phyloP scores from a whole-genome alignment of 1,284 basidiomycete species.

The Trichosporon inkin region DNA sequence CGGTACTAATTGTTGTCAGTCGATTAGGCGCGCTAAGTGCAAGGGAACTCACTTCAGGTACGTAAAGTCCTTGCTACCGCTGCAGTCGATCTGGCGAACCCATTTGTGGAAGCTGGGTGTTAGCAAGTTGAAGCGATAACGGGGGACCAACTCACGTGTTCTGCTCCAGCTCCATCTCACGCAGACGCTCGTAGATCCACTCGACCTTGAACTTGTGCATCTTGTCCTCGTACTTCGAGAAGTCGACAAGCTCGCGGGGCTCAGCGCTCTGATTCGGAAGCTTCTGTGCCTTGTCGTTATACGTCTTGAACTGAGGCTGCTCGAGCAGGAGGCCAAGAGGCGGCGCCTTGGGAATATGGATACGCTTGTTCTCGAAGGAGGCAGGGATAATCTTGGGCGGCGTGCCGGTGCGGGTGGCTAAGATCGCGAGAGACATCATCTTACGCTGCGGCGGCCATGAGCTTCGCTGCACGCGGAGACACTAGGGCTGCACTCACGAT shows the following conservation, averaged over 20 bases:
- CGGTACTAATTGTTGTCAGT: constrained; percentile 53
- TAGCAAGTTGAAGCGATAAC: background rate
- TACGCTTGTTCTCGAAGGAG: constrained; percentile 58
- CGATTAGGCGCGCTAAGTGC: constrained; percentile 33
- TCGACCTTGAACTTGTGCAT: constrained; percentile 77
- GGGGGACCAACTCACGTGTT: constrained; percentile 60
- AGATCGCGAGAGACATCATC: constrained; percentile 87
- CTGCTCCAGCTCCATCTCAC: constrained; percentile 71
- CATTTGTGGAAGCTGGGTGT: constrained; percentile 44
- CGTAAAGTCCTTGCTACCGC: constrained; percentile 25
- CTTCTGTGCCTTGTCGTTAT: constrained; percentile 55
- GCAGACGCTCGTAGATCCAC: constrained; percentile 78
- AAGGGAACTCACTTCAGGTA: constrained; percentile 41
- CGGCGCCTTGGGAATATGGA: constrained; percentile 93
- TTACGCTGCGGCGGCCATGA: constrained; percentile 65
- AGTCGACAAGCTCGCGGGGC: constrained; percentile 58
- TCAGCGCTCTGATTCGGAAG: constrained; percentile 17
- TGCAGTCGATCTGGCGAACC: constrained; percentile 45
- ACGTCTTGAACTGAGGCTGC: constrained; percentile 67
- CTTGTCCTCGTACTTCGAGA: constrained; percentile 59
- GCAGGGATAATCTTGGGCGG: constrained; percentile 65
- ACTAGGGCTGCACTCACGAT: constrained; percentile 49
- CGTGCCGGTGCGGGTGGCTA: constrained; percentile 69
- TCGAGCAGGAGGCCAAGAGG: constrained; percentile 92
- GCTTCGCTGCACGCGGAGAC: background rate